Evolutionary conservation across 169 alveolate species (phyloP), one percentile per base, ranked within the genome.

Genomic region (Eimeria sp.): DNA sequence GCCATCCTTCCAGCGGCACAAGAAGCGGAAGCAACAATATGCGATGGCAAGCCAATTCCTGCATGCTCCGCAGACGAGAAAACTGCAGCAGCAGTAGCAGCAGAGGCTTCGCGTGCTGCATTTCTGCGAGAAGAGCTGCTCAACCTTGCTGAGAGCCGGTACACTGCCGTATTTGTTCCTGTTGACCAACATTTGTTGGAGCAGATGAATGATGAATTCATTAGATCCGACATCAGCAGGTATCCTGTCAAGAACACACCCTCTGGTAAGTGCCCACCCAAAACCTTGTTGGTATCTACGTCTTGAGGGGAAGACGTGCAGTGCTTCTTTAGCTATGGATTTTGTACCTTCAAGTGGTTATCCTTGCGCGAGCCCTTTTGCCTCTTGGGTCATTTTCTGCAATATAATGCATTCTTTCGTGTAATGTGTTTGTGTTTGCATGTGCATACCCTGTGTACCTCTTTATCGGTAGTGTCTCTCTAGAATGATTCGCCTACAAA

Each of bases 201-300:
- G 75, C 91, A 83, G 40, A 61, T 83, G 72, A 83, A 83, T 58
- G 91, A 58, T 40, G 91, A 83, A 34, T 83, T 83, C 73, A 58
- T 83, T n/a, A 43, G 72, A 25, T 83, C 91, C 45, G 91, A 83
- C 7, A 83, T 83, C 51, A 83, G 91, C 20, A 54, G 91, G 40
- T 83, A 83, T 40, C 91, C 91, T 54, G 91, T 83, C 73, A 83
- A 83, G 75, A 83, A 58, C 76, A 83, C 91, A 40, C 91, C 91
- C 40, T 54, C 73, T 83, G 91, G 91, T 83, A 47, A 57, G 91
- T 83, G 16, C 25, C 4, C 18, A 30, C 25, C 65, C 14, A 73
- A 54, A 57, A 43, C 10, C 34, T n/a, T 27, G 47, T 25, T 78
- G 82, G 10, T 18, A 40, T 27, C 82, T 72, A 27, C n/a, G 22